Base-by-base conservation (phyloP, 305 asterid genomes). In the Nicotiana rustica region DNA sequence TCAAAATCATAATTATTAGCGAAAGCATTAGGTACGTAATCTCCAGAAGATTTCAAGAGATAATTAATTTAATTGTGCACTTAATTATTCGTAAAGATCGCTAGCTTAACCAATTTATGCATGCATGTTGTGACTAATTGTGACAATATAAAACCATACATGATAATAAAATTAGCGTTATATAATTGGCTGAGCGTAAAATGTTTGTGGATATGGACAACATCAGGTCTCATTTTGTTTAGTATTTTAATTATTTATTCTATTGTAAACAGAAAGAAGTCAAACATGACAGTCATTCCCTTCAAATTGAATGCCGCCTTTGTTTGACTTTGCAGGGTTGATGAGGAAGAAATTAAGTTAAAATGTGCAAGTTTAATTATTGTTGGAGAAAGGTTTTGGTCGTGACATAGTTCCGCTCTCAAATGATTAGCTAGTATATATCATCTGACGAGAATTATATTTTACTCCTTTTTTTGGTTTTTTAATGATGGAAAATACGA, bases 171-270 rank as follows among this genome's bases (percentile, higher is more conserved):
- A 18, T 18, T 73, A 36, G 6, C 41, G 8, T 35, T 35, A 35
- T 12, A 44, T 71, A 47, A 71, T 73, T 73, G 41, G 21, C 31
- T 73, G 49, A 71, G 60, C 78, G 5, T 70, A 9, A 47, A 71
- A 47, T 47, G 78, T 5, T 44, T 21, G 10, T 71, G 18, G 7
- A 71, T 44, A 71, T 71, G 35, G 38, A 44, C 38, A 25, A 21
- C 59, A 44, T 47, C 61, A 71, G 12, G 19, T 71, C 38, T 19
- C 36, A 10, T 71, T 47, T 71, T 18, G 18, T 41, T 1, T 2
- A 18, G 41, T 38, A 38, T 3, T 38, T 67, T 38, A 69, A 38
- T 38, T 18, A 38, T n/a, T n/a, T 38, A 18, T 10, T 68, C 41
- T 41, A 41, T 70, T 41, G 44, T 41, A 70, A 10, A 70, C 13